phyloP scores from a whole-genome alignment of 495 filamentous ascomycete species.

The Xanthoparmelia taractica region DNA sequence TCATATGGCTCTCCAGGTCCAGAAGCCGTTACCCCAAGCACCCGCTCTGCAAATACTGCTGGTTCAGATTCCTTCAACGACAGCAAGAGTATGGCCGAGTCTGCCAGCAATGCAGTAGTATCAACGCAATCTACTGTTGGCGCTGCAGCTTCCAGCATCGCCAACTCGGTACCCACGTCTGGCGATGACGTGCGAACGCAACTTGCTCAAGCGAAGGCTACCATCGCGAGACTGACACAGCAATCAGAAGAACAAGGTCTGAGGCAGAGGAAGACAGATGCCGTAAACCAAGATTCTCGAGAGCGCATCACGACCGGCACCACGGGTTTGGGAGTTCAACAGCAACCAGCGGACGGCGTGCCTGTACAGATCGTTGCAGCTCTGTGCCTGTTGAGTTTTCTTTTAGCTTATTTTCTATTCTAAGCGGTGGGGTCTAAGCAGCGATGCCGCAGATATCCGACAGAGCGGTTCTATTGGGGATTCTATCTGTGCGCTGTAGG shows the following conservation, averaged over 20 bases:
- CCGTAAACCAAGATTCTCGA: slow-evolving; percentile 30
- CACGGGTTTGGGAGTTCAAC: slow-evolving; percentile 45
- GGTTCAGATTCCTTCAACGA: slow-evolving; percentile 12
- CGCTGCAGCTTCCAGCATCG: slow-evolving; percentile 37
- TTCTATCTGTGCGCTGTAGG: not conserved
- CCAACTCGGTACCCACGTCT: slow-evolving; percentile 41
- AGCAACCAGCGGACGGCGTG: slow-evolving; percentile 64
- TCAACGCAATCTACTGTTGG: slow-evolving; percentile 30
- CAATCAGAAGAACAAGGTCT: slow-evolving; percentile 62
- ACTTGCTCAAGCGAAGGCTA: slow-evolving; percentile 66
- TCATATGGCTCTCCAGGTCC: slow-evolving; percentile 43
- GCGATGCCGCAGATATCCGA: not conserved
- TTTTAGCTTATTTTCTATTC: slow-evolving; percentile 92
- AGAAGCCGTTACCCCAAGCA: slow-evolving; percentile 33
- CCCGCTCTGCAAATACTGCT: slow-evolving; percentile 22
- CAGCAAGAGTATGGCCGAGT: not conserved
- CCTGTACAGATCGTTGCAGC: slow-evolving; percentile 74
- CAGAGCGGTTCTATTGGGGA: not conserved
- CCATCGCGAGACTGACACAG: slow-evolving; percentile 62
- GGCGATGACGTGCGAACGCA: slow-evolving; percentile 61
- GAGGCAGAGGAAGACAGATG: slow-evolving; percentile 55
- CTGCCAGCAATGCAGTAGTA: slow-evolving; percentile 18
- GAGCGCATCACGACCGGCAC: slow-evolving; percentile 36
- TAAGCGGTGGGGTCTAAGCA: slow-evolving; percentile 36
- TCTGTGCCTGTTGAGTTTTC: slow-evolving; percentile 80